phyloP scores from a whole-genome alignment of 257 asterid genomes.

The Ilex asprella region DNA sequence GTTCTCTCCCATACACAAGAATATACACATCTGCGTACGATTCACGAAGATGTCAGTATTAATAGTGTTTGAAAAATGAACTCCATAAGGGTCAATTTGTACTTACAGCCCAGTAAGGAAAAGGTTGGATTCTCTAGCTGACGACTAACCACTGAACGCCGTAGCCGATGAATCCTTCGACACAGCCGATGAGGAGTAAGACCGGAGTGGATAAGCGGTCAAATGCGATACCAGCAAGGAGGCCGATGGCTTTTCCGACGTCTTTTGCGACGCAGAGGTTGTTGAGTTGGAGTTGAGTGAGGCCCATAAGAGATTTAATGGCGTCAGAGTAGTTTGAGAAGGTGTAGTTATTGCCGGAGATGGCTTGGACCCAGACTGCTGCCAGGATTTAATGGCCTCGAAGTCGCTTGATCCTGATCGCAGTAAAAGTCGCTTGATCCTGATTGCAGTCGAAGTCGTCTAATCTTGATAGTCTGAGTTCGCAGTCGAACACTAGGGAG shows the following conservation, averaged over 20 bases:
- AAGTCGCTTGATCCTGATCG: too few relatives aligned
- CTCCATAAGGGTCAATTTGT: too few relatives aligned
- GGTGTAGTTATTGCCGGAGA: conserved; percentile 94
- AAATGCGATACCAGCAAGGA: conserved; percentile 87
- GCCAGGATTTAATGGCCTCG: too few relatives aligned
- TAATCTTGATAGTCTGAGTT: too few relatives aligned
- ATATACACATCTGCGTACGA: conserved; percentile 62
- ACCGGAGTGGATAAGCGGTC: conserved; percentile 68
- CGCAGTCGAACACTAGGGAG: too few relatives aligned
- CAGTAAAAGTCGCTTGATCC: too few relatives aligned
- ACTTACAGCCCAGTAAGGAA: conserved; percentile 84
- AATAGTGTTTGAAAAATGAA: too few relatives aligned
- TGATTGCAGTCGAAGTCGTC: too few relatives aligned
- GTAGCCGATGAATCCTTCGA: conserved; percentile 86
- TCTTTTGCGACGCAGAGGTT: conserved; percentile 93
- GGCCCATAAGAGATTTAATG: conserved; percentile 73
- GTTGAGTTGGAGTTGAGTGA: conserved; percentile 87
- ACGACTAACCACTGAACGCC: conserved; percentile 99
- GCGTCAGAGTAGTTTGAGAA: conserved; percentile 92
- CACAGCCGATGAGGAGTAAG: conserved; percentile 67
- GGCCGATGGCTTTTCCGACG: conserved; percentile 89
- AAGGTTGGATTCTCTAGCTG: conserved; percentile 74
- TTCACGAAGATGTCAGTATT: not conserved
- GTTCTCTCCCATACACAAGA: conserved; percentile 96
- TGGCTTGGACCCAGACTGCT: conserved; percentile 98